Conservation (phyloP, 2,329 filamentous ascomycete species). For the Claviceps pusilla region DNA sequence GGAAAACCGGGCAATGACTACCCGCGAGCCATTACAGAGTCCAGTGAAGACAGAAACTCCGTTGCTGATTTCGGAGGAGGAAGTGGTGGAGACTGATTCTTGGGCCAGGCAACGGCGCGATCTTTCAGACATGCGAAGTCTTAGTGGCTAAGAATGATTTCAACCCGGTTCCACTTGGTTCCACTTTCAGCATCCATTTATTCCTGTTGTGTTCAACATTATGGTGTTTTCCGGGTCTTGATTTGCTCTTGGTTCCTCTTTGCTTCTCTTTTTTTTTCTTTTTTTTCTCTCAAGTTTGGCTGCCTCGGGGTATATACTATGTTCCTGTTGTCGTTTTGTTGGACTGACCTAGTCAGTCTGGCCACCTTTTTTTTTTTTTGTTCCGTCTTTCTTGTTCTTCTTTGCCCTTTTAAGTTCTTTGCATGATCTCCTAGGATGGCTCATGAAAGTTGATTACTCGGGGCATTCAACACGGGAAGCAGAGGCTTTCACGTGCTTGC, state of each 20-base stretch:
- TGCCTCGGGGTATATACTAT: not conserved
- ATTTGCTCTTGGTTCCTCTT: not conserved
- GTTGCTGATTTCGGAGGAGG: conserved; percentile 32
- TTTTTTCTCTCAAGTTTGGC: not conserved
- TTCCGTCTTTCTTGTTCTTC: not conserved
- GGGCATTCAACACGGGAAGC: not conserved
- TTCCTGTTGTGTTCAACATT: conserved; percentile 11
- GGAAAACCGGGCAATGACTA: conserved; percentile 53
- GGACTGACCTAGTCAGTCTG: not conserved
- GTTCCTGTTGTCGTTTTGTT: not conserved
- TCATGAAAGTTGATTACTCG: not conserved
- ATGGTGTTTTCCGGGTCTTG: conserved; percentile 3
- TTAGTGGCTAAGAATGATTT: conserved; percentile 16
- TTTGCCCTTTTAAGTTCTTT: not conserved
- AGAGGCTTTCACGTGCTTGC: not conserved
- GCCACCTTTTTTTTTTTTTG: not conserved
- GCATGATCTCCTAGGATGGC: not conserved
- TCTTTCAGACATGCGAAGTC: conserved; percentile 24
- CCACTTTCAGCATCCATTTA: conserved; percentile 2
- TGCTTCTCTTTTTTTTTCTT: not conserved
- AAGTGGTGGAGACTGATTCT: conserved; percentile 23
- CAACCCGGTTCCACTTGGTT: not conserved
- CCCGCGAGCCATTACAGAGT: conserved; percentile 42
- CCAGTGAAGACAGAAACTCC: conserved; percentile 43
- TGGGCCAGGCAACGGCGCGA: conserved; percentile 35